Conservation (phyloP, 306 rosid genomes). For the Fragaria nilgerrensis region DNA sequence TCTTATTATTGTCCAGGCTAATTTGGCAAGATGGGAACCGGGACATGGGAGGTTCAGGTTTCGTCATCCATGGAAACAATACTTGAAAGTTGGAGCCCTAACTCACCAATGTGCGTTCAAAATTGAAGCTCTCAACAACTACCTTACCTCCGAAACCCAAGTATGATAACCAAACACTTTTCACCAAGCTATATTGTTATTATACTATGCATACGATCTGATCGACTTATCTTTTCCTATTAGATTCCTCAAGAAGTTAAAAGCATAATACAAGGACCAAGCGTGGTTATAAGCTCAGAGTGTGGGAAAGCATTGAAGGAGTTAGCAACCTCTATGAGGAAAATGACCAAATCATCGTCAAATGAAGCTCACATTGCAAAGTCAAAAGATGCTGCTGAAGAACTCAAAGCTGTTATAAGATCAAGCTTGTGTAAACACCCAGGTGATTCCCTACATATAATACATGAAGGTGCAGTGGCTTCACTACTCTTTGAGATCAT, state of each 20-base stretch:
- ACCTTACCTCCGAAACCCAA: conserved; percentile 19
- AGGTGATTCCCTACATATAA: neutral
- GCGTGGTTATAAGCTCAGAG: conserved; percentile 20
- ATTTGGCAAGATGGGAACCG: conserved; percentile 34
- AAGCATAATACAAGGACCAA: conserved; percentile 11
- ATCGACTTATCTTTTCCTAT: neutral
- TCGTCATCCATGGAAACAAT: conserved; percentile 34
- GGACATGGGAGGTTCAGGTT: conserved; percentile 22
- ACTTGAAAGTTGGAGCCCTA: conserved; percentile 22
- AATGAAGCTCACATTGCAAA: conserved; percentile 14
- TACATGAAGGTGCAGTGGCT: conserved; percentile 24
- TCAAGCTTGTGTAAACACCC: conserved; percentile 14
- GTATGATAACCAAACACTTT: neutral
- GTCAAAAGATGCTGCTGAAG: conserved; percentile 6
- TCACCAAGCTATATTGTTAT: neutral
- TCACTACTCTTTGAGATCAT: conserved; percentile 17
- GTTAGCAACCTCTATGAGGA: conserved; percentile 5
- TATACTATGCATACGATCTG: neutral
- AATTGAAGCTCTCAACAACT: conserved; percentile 24
- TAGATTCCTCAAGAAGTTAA: conserved; percentile 15
- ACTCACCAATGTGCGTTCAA: conserved; percentile 24
- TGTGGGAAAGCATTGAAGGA: conserved; percentile 27
- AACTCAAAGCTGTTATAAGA: conserved; percentile 18
- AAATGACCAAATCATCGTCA: conserved; percentile 12
- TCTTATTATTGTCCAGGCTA: conserved; percentile 10